A percentile compares a stretch with the other conserved stretches of the same genome.
Conservation (phyloP, 257 asterid species). For the Gentiana macrophylla region DNA sequence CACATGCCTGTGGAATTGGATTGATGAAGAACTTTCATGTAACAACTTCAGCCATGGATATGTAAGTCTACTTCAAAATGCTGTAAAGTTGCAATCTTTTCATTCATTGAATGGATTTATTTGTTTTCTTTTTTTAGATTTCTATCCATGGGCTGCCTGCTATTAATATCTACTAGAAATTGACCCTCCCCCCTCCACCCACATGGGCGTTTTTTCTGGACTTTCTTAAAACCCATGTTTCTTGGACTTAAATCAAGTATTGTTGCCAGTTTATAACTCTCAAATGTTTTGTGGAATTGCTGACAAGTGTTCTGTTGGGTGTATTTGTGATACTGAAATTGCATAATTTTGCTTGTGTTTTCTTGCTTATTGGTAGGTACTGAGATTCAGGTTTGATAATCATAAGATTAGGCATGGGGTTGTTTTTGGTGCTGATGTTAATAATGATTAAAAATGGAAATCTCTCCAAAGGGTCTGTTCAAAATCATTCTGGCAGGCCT, state of each 20-base stretch:
- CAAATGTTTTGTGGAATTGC: no score
- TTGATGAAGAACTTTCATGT: not conserved
- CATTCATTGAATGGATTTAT: not conserved
- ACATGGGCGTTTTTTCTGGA: no score
- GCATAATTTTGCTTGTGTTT: not conserved
- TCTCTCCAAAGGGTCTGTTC: conserved; percentile 21
- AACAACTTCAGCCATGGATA: not conserved
- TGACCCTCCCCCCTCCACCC: no score
- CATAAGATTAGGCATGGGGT: conserved; percentile 13
- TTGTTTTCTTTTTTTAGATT: not conserved
- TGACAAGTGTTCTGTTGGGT: not conserved
- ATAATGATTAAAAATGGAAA: conserved; percentile 13
- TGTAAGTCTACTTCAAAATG: not conserved
- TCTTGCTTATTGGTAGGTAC: conserved; percentile 6
- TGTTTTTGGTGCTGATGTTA: conserved; percentile 19
- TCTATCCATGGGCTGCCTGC: not conserved
- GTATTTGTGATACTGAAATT: not conserved
- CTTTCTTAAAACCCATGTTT: no score
- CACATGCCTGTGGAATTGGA: not conserved
- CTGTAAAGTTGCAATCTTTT: conserved; percentile 2
- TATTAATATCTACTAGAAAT: no score
- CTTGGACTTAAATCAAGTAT: no score
- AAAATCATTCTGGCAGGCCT: conserved; percentile 29
- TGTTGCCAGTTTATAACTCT: no score
- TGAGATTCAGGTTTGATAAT: conserved; percentile 2